Base-by-base conservation (phyloP, 129 eudicot species). In the Centrapalus pauciflorus region DNA sequence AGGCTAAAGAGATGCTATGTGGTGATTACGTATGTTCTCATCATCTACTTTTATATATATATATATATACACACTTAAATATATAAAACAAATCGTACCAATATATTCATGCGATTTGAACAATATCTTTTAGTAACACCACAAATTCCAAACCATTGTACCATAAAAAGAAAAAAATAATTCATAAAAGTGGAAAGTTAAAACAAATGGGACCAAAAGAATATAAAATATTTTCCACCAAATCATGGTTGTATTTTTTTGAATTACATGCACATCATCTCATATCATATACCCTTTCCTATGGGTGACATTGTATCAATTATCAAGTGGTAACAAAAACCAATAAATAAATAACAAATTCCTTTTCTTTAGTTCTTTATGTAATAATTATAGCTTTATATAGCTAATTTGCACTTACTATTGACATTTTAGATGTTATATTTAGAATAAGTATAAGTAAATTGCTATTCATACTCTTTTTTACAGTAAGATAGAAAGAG, bases 81-180 rank as follows among this genome's bases (percentile, higher is more conserved):
- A 17, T 17, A 16, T 7, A 14, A 30, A 52, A 41, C 38, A 57
- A 27, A 57, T 57, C 43, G 33, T 70, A 70, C 75, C 66, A 11
- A 29, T 24, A 70, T 56, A 21, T 40, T 70, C 75, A 28, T 41
- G 57, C 57, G 56, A 70, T 70, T 17, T 70, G 66, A 70, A 56
- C 63, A 49, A 67, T 13, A 70, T 70, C 67, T 70, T 70, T 70
- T 57, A 27, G 13, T 28, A 69, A 50, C 20, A 17, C 57, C 66
- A 21, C 24, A 56, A 38, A 57, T 43, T 58, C 59, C 67, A 70
- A 70, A 70, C 60, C 45, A 46, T 46, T 45, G 57, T 45, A 26
- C 56, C 66, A 41, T 28, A 70, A 29, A 29, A 58, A 57, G 58
- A 57, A 56, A 69, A 13, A 4, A 45, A 55, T 46, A 50, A 62